Evolutionary conservation across 495 filamentous ascomycete species (phyloP).

Genomic region (Podospora didyma): DNA sequence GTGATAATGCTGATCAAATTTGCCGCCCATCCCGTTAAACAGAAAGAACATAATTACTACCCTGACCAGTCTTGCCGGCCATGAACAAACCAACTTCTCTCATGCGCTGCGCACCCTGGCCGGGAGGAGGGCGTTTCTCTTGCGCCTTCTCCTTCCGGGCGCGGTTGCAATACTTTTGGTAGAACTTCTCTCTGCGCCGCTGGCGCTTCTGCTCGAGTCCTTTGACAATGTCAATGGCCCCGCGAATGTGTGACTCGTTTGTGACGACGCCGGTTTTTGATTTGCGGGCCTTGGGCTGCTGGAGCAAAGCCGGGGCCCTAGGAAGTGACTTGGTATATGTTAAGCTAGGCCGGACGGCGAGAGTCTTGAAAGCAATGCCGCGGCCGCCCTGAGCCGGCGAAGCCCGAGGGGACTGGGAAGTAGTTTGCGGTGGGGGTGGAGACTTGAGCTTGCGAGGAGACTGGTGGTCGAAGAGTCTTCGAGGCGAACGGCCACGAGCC

Average conservation of each 20-base stretch:
- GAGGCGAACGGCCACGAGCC: slow-evolving; percentile 47
- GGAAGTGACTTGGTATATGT: slow-evolving; percentile 77
- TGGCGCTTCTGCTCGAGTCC: slow-evolving; percentile 92
- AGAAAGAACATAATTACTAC: slow-evolving; percentile 78
- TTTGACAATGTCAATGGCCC: slow-evolving; percentile 94
- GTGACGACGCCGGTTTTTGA: slow-evolving; percentile 20
- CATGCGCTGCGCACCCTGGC: slow-evolving; percentile 91
- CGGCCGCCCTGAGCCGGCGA: slow-evolving; percentile 36
- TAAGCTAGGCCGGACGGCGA: slow-evolving; percentile 59
- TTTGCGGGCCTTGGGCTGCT: slow-evolving; percentile 37
- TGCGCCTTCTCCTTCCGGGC: slow-evolving; percentile 48
- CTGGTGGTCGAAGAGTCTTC: slow-evolving; percentile 56
- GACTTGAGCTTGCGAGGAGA: slow-evolving; percentile 71
- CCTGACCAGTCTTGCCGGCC: slow-evolving; percentile 71
- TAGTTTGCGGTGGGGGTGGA: slow-evolving; percentile 45
- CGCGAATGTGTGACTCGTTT: slow-evolving; percentile 57
- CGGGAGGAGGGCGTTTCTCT: slow-evolving; percentile 56
- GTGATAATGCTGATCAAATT: slow-evolving; percentile 28
- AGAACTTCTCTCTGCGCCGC: slow-evolving; percentile 81
- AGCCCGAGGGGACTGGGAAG: slow-evolving; percentile 40
- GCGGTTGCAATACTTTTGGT: slow-evolving; percentile 66
- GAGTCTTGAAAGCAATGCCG: slow-evolving; percentile 48
- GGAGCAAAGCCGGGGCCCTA: slow-evolving; percentile 66
- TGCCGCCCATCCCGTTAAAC: slow-evolving; percentile 46
- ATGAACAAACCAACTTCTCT: slow-evolving; percentile 85